Percentiles rank a stretch among this genome's conserved stretches.
phyloP scores from a whole-genome alignment of 768 basidiomycete species.

The Dioszegia crocea region DNA sequence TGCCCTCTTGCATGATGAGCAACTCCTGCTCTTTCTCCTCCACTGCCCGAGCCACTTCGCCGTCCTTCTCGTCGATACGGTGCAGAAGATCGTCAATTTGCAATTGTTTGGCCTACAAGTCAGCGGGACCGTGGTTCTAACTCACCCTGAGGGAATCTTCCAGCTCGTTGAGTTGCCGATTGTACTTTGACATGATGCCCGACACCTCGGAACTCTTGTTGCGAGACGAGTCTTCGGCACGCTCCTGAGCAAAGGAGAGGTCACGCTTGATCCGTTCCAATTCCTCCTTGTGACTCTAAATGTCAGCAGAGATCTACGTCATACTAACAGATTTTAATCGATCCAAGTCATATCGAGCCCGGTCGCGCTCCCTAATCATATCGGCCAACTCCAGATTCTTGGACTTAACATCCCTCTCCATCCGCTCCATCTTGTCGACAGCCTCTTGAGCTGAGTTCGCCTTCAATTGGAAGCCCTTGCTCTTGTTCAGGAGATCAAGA shows the following conservation, averaged over 20 bases:
- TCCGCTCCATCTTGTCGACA: constrained; percentile 95
- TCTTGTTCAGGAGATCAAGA: constrained; percentile 92
- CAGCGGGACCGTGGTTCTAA: constrained; percentile 11
- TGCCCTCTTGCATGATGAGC: constrained; percentile 86
- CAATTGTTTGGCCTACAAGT: constrained; percentile 78
- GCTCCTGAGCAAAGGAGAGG: constrained; percentile 89
- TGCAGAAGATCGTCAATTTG: constrained; percentile 88
- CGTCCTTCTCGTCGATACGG: constrained; percentile 70
- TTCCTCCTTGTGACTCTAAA: constrained; percentile 83
- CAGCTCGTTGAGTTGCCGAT: constrained; percentile 90
- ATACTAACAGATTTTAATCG: constrained; percentile 68
- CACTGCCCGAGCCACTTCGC: constrained; percentile 72
- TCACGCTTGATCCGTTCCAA: constrained; percentile 86
- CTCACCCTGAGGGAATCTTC: constrained; percentile 87
- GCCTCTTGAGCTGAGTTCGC: constrained; percentile 98
- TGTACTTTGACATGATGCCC: constrained; percentile 81
- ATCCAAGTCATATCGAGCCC: constrained; percentile 92
- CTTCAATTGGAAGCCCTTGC: constrained; percentile 94
- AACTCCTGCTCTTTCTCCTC: constrained; percentile 99
- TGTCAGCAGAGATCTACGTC: background rate
- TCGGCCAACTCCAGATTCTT: constrained; percentile 98
- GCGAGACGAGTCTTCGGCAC: constrained; percentile 88
- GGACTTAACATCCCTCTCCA: constrained; percentile 96
- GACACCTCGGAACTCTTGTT: constrained; percentile 93
- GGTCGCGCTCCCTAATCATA: constrained; percentile 96